phyloP scores from a whole-genome alignment of 148 eudicot species.

The Talinum fruticosum region DNA sequence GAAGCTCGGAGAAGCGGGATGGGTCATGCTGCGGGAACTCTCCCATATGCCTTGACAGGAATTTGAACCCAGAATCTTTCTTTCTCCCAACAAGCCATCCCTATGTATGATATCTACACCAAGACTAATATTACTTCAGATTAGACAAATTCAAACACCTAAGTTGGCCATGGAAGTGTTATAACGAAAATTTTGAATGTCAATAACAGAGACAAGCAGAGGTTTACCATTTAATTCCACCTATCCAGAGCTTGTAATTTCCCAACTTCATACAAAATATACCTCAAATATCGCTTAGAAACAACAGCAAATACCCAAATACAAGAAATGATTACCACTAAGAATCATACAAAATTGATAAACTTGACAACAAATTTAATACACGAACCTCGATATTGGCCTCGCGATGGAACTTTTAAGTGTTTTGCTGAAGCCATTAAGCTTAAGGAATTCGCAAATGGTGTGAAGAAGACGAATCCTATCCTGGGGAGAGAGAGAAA shows the following conservation, averaged over 20 bases:
- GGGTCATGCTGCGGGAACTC: too few species aligned
- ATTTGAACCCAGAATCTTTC: too few species aligned
- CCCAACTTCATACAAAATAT: not conserved
- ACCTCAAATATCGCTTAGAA: not conserved
- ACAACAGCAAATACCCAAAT: not conserved
- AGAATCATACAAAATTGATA: not conserved
- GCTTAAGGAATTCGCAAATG: constrained; percentile 46
- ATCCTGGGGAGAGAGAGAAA: constrained; percentile 32
- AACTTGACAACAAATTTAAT: not conserved
- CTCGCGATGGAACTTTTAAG: constrained; percentile 57
- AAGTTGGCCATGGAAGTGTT: too few species aligned
- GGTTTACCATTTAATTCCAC: not conserved
- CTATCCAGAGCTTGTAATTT: not conserved
- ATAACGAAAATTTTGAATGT: not conserved
- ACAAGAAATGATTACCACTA: not conserved
- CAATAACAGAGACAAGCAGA: not conserved
- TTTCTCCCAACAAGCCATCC: too few species aligned
- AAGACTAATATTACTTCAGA: too few species aligned
- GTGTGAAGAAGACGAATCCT: constrained; percentile 43
- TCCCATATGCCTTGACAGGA: too few species aligned
- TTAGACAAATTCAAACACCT: too few species aligned
- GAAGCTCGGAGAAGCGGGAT: too few species aligned
- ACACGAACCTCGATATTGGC: constrained; percentile 55
- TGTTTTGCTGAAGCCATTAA: constrained; percentile 51
- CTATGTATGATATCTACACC: too few species aligned